Conservation (phyloP, 2,329 filamentous ascomycete genomes). For the Venturia effusa region DNA sequence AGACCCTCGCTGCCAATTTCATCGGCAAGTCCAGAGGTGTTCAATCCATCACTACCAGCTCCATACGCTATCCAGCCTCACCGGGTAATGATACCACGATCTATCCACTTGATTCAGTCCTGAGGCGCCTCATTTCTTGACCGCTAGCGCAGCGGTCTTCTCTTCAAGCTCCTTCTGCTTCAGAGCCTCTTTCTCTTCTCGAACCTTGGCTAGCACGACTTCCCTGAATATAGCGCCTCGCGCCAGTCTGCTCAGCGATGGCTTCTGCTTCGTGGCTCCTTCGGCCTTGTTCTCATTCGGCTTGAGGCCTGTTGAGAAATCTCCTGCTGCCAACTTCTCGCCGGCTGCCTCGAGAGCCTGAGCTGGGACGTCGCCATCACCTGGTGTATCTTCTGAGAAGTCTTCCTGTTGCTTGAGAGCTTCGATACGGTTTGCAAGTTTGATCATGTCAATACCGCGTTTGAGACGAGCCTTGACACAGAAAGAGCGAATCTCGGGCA, state of each 20-base stretch:
- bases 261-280: conserved; percentile 13
- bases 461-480: conserved; percentile 84
- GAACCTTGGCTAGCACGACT: conserved; percentile 86
- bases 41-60: background rate
- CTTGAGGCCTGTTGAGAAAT: conserved; percentile 17
- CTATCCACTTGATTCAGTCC: background rate
- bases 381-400: conserved; percentile 59
- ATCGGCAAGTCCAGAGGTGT: background rate
- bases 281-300: conserved; percentile 16
- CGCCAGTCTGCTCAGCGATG: conserved; percentile 42
- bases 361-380: conserved; percentile 47
- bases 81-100: background rate
- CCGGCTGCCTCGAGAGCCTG: conserved; percentile 48
- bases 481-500: conserved; percentile 93
- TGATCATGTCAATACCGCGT: conserved; percentile 91
- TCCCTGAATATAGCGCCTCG: conserved; percentile 79
- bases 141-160: conserved; percentile 21
- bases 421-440: conserved; percentile 91
- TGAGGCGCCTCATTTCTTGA: background rate
- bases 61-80: background rate
- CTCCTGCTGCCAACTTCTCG: conserved; percentile 27
- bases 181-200: conserved; percentile 82
- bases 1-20: background rate
- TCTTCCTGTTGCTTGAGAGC: conserved; percentile 89
- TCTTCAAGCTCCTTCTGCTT: conserved; percentile 58